Conservation (phyloP, 352 stramenopile genomes). For the Pythium vanterpoolii region DNA sequence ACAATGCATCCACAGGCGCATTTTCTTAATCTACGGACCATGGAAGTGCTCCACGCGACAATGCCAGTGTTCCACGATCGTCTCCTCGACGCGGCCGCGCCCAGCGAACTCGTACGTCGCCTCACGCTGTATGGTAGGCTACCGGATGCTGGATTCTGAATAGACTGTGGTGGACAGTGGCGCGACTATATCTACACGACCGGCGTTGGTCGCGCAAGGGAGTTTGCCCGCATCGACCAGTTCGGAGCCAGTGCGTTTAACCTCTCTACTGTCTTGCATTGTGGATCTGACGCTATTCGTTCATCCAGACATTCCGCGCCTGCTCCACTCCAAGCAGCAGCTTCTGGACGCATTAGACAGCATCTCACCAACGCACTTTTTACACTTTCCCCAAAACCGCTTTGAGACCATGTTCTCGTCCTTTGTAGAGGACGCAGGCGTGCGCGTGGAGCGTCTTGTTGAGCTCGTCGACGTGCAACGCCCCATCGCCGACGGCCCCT, state of each 20-base stretch:
- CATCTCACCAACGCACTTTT: constrained; percentile 75
- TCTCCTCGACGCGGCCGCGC: constrained; percentile 53
- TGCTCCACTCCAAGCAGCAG: constrained; percentile 22
- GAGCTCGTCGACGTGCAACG: constrained; percentile 45
- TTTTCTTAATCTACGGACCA: constrained; percentile 93
- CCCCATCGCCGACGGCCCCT: constrained; percentile 6
- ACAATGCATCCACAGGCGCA: constrained; percentile 92
- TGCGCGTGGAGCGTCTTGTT: constrained; percentile 59
- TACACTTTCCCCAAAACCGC: constrained; percentile 84
- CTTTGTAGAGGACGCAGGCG: constrained; percentile 40
- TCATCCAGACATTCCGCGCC: constrained; percentile 43
- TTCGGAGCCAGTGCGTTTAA: constrained; percentile 51
- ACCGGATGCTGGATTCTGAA: not conserved
- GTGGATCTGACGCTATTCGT: not conserved
- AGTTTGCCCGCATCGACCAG: constrained; percentile 80
- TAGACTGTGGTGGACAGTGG: constrained; percentile 58
- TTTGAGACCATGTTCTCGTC: constrained; percentile 67
- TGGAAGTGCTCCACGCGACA: constrained; percentile 89
- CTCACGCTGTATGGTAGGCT: not conserved
- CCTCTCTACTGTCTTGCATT: not conserved
- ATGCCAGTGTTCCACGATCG: constrained; percentile 74
- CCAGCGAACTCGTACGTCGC: constrained; percentile 49
- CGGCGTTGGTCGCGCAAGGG: constrained; percentile 51
- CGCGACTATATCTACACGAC: constrained; percentile 85
- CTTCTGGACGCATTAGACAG: constrained; percentile 34